These are phyloP conservation scores for Fraxinus excelsior DNA, from an alignment of 257 asterid genomes.

Conservation along the genomic window DNA sequence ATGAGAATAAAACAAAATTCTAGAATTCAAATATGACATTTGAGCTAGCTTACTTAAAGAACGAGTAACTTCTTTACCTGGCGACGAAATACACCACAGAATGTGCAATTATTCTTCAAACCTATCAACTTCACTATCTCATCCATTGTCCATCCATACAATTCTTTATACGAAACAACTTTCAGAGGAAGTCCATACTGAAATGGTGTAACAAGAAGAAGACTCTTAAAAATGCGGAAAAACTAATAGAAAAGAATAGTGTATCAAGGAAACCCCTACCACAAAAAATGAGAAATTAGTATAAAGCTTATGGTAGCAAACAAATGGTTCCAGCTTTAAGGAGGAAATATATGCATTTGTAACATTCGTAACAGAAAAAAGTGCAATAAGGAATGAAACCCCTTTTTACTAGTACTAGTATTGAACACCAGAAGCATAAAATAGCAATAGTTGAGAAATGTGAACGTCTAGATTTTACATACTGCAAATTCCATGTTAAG, in stretches of 20 bases:
- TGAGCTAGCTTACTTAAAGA: slow-evolving; percentile 2
- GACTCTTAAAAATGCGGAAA: slow-evolving; percentile 16
- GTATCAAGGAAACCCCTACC: slow-evolving; percentile 1
- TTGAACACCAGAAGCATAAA: not conserved
- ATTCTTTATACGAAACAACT: slow-evolving; percentile 89
- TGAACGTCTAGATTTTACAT: slow-evolving; percentile 1
- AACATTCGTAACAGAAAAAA: not conserved
- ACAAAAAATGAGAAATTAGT: not conserved
- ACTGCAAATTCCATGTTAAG: not conserved
- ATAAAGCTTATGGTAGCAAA: slow-evolving; percentile 1
- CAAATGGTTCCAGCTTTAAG: not conserved
- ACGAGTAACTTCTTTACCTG: slow-evolving; percentile 55
- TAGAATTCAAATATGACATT: not conserved
- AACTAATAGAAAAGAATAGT: not conserved
- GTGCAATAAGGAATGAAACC: not conserved
- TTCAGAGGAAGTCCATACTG: slow-evolving; percentile 97
- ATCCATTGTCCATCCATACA: slow-evolving; percentile 99
- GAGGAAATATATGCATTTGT: slow-evolving; percentile 9
- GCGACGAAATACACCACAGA: slow-evolving; percentile 98
- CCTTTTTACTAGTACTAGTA: not conserved
- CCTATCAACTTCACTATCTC: slow-evolving; percentile 97
- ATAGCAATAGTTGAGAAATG: not conserved
- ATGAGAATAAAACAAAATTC: not conserved
- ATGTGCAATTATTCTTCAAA: slow-evolving; percentile 94
- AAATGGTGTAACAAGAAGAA: slow-evolving; percentile 1